Conservation (phyloP, 169 alveolate genomes). For the Cryptosporidium viatorum region DNA sequence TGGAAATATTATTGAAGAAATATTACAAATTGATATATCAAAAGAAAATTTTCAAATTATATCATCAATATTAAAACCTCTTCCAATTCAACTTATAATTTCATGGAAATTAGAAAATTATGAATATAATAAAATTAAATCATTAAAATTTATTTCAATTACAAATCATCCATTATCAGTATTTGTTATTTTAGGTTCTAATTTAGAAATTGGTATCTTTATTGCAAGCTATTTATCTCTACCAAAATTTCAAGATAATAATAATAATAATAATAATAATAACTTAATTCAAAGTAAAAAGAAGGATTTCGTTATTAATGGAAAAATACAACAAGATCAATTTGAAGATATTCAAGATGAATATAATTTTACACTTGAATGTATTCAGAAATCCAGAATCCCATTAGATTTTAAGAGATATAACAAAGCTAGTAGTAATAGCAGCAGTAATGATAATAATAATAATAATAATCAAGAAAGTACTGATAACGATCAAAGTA, state of each 20-base stretch:
- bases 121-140: neutral
- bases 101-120: neutral
- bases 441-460: neutral
- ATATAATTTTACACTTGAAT: neutral
- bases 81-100: conserved; percentile 14
- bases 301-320: too few species aligned
- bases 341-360: neutral
- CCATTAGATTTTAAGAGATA: neutral
- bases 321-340: too few species aligned
- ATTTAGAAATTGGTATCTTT: conserved; percentile 35
- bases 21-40: conserved; percentile 8
- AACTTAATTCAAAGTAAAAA: neutral
- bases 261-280: neutral
- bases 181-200: conserved; percentile 25
- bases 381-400: neutral
- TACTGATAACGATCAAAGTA: neutral
- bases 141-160: neutral
- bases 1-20: conserved; percentile 24
- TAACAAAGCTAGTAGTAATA: too few species aligned
- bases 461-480: too few species aligned
- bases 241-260: conserved; percentile 9
- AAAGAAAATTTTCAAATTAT: neutral
- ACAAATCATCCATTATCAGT: conserved; percentile 64
- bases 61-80: neutral
- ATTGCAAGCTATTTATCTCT: conserved; percentile 27